phyloP scores from a whole-genome alignment of 257 asterid genomes.

The Fraxinus excelsior region DNA sequence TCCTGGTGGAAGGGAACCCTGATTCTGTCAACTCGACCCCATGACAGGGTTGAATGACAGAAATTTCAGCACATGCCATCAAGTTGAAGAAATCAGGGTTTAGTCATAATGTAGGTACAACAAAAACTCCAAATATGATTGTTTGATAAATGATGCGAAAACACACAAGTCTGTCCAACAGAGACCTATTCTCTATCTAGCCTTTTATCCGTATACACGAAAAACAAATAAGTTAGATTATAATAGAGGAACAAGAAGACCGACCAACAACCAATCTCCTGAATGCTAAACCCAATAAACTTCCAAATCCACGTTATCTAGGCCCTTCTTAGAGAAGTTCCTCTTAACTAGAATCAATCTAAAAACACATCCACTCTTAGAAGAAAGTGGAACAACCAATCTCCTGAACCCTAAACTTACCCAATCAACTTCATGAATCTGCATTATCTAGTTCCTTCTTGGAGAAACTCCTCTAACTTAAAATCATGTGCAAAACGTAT shows the following conservation, averaged over 20 bases:
- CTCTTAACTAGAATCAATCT: no score
- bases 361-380: neutral
- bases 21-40: neutral
- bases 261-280: neutral
- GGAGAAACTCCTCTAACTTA: neutral
- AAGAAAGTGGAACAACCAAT: neutral
- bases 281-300: neutral
- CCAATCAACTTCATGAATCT: neutral
- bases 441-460: neutral
- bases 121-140: conserved; percentile 2
- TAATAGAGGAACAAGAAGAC: neutral
- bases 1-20: neutral
- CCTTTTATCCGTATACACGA: neutral
- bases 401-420: neutral
- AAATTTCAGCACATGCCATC: neutral
- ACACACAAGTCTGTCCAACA: neutral
- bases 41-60: neutral
- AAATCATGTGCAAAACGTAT: neutral
- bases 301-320: neutral
- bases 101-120: neutral
- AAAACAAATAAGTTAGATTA: neutral
- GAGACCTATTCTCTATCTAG: neutral
- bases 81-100: neutral
- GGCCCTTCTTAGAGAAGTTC: no score
- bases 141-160: neutral